Base-by-base conservation (phyloP, 768 basidiomycete genomes). In the Cystofilobasidium macerans region DNA sequence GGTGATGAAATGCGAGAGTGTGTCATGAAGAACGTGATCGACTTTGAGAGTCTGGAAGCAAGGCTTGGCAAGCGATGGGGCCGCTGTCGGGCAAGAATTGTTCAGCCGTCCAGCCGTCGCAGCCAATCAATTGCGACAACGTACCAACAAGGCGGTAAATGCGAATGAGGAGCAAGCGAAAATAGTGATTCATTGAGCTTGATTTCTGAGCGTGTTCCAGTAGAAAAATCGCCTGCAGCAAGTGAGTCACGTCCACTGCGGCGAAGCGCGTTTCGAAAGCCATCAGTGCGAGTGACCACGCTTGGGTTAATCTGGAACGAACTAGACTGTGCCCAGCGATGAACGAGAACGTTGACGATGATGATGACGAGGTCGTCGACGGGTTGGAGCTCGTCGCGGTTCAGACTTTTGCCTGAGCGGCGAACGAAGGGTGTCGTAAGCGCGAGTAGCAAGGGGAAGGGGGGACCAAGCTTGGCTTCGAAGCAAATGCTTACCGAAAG, bases 1-100 rank as follows among this genome's bases (percentile, higher is more conserved):
- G 47, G 91, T 81, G 60, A 91, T 76, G 62, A 89, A 82, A 73
- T 94, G 88, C 1, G 88, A 89, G 11, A 95, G 79, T 0, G 92
- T 94, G 72, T 95, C 92, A 65, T 86, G 82, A 73, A 94, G 90
- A 28, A 93, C 82, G 71, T 89, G 86, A 74, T 91, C 91, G 69
- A 88, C 79, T 68, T 85, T 83, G 78, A 93, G 80, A 28, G 79
- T 77, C 33, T 84, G 83, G 73, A 89, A 93, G 72, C 92, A 89
- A 62, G 88, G 85, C 69, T 90, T 70, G 3, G 88, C 85, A 47
- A 83, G 76, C 5, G 83, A 81, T 0, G 89, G 80, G 20, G 87
- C 86, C 65, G 87, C 89, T 90, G 40, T 24, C 69, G 42, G 35
- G 26, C 12, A 47, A 53, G 57, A 61, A 32, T 0, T 48, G 47